Percentiles rank a stretch among this genome's conserved stretches.
Conservation (phyloP, 305 asterid genomes). For the Andrographis paniculata region DNA sequence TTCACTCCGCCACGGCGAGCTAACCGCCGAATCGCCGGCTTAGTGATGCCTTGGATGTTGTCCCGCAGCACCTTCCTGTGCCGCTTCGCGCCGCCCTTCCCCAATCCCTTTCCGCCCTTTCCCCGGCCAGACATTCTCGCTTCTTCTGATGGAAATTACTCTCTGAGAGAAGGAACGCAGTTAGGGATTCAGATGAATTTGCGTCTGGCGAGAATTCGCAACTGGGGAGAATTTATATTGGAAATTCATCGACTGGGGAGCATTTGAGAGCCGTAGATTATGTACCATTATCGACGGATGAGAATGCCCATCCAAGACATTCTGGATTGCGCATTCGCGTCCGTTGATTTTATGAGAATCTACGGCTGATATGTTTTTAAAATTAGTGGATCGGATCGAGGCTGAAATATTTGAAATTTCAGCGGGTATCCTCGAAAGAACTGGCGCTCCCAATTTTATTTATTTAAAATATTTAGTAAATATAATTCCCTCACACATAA, state of each 20-base stretch:
- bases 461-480: no score
- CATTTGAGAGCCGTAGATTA: slow-evolving; percentile 22
- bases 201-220: no score
- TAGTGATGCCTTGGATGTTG: no score
- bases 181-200: neutral
- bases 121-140: slow-evolving; percentile 44
- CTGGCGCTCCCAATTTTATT: no score
- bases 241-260: slow-evolving; percentile 5
- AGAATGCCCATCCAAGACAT: slow-evolving; percentile 17
- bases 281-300: slow-evolving; percentile 20
- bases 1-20: slow-evolving; percentile 53
- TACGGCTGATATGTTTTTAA: slow-evolving; percentile 7
- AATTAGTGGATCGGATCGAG: slow-evolving; percentile 12
- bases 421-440: no score
- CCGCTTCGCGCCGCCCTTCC: slow-evolving; percentile 52
- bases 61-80: slow-evolving; percentile 45
- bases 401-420: slow-evolving; percentile 2
- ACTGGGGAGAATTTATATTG: slow-evolving; percentile 10
- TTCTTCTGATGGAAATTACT: no score
- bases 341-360: slow-evolving; percentile 23
- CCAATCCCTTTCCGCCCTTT: slow-evolving; percentile 53
- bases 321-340: neutral
- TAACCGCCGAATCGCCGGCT: slow-evolving; percentile 47
- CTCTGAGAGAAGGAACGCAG: neutral
- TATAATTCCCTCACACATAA: no score